phyloP scores from a whole-genome alignment of 1,139 yeast species.

The Candida neerlandica region DNA sequence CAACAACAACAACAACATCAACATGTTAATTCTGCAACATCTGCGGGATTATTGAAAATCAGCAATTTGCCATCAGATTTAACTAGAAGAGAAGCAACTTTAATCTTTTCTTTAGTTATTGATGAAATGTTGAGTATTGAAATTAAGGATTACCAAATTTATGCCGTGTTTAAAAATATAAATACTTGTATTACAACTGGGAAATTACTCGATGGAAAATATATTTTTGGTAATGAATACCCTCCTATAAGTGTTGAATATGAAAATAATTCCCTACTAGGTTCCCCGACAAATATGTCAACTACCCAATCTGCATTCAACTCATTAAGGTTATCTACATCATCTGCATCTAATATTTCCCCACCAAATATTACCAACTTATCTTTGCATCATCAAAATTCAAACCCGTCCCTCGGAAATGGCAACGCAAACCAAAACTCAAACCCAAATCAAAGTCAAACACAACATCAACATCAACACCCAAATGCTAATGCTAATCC shows the following conservation, averaged over 20 bases:
- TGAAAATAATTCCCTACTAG: constrained; percentile 28
- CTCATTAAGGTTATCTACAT: constrained; percentile 16
- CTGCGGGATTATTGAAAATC: constrained; percentile 15
- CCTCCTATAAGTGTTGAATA: constrained; percentile 58
- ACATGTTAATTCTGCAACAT: constrained; percentile 6
- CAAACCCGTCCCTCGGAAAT: constrained; percentile 6
- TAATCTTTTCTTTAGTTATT: constrained; percentile 77
- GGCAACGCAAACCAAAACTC: neutral
- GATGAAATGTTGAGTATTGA: constrained; percentile 69
- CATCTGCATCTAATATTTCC: constrained; percentile 19
- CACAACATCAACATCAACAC: neutral
- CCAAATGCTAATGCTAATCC: neutral
- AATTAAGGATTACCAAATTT: constrained; percentile 47
- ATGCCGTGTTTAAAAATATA: constrained; percentile 66
- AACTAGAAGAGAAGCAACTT: constrained; percentile 71
- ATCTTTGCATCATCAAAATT: constrained; percentile 18
- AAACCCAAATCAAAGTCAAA: neutral
- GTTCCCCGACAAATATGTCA: constrained; percentile 19
- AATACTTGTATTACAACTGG: constrained; percentile 72
- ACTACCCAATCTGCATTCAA: constrained; percentile 27
- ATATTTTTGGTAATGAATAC: constrained; percentile 61
- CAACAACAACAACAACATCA: constrained; percentile 6
- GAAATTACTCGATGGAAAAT: constrained; percentile 65
- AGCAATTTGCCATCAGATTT: constrained; percentile 66
- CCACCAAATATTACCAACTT: constrained; percentile 18